Percentiles rank a stretch among this genome's conserved stretches.
These are phyloP conservation scores for Tetracladium maxilliforme DNA, from an alignment of 2,329 filamentous ascomycete genomes.

Conservation along the genomic window DNA sequence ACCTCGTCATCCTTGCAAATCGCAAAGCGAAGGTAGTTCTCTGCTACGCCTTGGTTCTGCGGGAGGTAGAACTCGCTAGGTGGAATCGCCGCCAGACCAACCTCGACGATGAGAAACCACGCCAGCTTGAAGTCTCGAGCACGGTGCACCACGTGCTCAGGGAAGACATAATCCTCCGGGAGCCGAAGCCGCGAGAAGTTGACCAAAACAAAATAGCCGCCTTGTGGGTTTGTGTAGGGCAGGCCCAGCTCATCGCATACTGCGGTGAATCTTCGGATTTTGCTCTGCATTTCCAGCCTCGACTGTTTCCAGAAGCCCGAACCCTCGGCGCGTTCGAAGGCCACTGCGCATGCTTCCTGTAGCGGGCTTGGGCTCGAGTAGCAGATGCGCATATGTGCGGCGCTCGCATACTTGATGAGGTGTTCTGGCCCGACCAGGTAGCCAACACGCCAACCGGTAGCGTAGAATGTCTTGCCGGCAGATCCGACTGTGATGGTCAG, in stretches of 20 bases:
- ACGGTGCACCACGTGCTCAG: constrained; percentile 65
- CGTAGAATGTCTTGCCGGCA: constrained; percentile 37
- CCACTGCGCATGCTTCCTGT: constrained; percentile 13
- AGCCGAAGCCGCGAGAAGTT: constrained; percentile 76
- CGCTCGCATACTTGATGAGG: constrained; percentile 34
- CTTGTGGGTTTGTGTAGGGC: constrained; percentile 31
- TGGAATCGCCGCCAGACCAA: constrained; percentile 91
- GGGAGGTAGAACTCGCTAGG: constrained; percentile 81
- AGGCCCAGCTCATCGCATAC: constrained; percentile 7
- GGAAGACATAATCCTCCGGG: constrained; percentile 70
- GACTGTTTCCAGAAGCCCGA: constrained; percentile 34
- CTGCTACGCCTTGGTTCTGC: constrained; percentile 61
- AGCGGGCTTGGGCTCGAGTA: constrained; percentile 33
- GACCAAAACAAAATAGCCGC: constrained; percentile 86
- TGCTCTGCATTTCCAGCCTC: constrained; percentile 27
- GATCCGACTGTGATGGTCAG: constrained; percentile 34
- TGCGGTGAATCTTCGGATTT: constrained; percentile 5
- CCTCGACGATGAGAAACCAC: constrained; percentile 89
- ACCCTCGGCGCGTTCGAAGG: constrained; percentile 27
- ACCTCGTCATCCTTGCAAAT: constrained; percentile 86
- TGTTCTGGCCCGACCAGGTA: constrained; percentile 36
- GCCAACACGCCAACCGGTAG: constrained; percentile 35
- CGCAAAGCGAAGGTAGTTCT: constrained; percentile 83
- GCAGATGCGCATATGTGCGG: constrained; percentile 36
- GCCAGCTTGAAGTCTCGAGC: constrained; percentile 81